Evolutionary conservation across 345 rosid species (phyloP).

Genomic region (Citrus australasica): DNA sequence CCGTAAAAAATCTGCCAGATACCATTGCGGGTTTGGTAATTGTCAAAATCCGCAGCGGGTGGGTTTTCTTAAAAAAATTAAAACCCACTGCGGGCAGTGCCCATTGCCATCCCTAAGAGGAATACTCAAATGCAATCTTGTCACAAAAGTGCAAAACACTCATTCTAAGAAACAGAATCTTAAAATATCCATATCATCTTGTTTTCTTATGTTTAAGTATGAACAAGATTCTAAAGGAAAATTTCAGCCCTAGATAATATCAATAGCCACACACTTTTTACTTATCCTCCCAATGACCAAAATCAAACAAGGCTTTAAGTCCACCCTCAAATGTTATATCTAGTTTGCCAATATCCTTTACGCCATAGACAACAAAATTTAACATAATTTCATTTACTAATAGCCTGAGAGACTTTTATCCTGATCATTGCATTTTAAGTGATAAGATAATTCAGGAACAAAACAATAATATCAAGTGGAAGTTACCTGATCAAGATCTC

Average conservation of each 20-base stretch:
- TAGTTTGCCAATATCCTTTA: background rate
- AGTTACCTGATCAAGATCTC: conserved; percentile 86
- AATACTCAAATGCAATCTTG: background rate
- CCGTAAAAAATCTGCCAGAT: too few relatives aligned
- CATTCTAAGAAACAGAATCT: background rate
- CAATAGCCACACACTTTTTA: background rate
- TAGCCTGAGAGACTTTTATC: background rate
- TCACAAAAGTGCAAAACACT: background rate
- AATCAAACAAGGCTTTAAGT: background rate
- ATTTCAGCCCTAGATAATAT: background rate
- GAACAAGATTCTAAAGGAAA: too few relatives aligned
- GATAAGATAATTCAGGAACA: background rate
- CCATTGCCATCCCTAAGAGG: too few relatives aligned
- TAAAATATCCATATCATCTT: background rate
- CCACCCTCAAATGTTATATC: background rate
- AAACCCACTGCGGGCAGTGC: too few relatives aligned
- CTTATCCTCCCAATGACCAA: background rate
- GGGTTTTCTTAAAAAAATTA: too few relatives aligned
- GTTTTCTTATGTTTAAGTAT: background rate
- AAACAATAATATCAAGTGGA: background rate
- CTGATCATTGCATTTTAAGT: background rate
- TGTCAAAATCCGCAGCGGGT: too few relatives aligned
- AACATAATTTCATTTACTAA: too few relatives aligned
- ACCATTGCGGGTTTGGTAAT: too few relatives aligned
- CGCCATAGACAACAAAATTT: too few relatives aligned